Evolutionary conservation across 1,139 yeast genomes (phyloP), one percentile per base, ranked within the genome.

Genomic region (Suhomyces choctaworum): DNA sequence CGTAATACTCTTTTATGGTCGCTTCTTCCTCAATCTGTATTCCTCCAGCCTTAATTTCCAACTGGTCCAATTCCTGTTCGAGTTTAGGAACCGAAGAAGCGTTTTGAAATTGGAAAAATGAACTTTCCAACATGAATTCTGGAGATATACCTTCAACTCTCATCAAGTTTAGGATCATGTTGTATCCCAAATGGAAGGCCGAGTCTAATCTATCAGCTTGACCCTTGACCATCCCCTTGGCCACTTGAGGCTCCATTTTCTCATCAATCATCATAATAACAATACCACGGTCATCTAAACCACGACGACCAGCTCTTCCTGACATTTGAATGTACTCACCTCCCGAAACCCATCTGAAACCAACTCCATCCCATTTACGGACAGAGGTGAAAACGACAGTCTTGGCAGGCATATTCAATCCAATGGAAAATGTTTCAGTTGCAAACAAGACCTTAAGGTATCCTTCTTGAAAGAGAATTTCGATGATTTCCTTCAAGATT

Each of bases 241-340:
- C 98, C 25, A 92, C 96, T 51, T 89, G 95, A 4, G 98, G 98
- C 60, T 94, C 98, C 98, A 94, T 94, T 56, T 90, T 92, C 58
- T 92, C 97, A 60, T 92, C 97, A 60, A 92, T 89, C 98, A 94
- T 94, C 86, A 94, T 85, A 51, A 94, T 92, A 36, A 94, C 98
- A 59, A 92, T 90, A 66, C 99, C 99, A 57, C 97, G 82, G 58
- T 92, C 97, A 73, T 94, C 99, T 47, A 94, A 76, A 53, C 99
- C 98, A 75, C 99, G 86, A 73, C 99, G 90, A 53, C 99, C 99
- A 12, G 99, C 99, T 66, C 99, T 82, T 45, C 99, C 99, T 27
- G 97, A 87, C 99, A 92, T 92, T 66, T 94, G 99, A 52, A 92
- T 94, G 62, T 92, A 94, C 64, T 94, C 99, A 67, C 98, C 99